phyloP scores from a whole-genome alignment of 352 stramenopile species.

The Discostella stelligera region DNA sequence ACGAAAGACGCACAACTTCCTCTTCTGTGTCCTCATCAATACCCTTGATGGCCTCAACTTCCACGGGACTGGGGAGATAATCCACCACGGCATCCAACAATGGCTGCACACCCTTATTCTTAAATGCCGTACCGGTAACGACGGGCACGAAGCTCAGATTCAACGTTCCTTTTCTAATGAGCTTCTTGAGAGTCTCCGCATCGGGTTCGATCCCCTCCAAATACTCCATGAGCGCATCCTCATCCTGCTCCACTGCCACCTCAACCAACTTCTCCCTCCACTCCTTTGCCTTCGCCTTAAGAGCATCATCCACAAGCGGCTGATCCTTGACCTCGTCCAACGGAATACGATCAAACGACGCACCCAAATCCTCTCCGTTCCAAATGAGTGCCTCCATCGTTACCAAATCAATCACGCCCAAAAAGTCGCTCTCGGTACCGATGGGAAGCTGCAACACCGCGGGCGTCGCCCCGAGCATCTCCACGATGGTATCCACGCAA shows the following conservation, averaged over 20 bases:
- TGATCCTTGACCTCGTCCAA: constrained; percentile 83
- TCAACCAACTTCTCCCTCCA: constrained; percentile 86
- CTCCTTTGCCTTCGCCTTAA: constrained; percentile 83
- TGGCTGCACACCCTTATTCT: constrained; percentile 90
- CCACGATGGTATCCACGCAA: constrained; percentile 87
- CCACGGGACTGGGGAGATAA: constrained; percentile 91
- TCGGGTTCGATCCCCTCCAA: constrained; percentile 82
- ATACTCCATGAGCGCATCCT: constrained; percentile 87
- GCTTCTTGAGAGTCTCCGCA: constrained; percentile 77
- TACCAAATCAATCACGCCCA: constrained; percentile 86
- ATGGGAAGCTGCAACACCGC: constrained; percentile 87
- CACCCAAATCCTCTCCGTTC: constrained; percentile 86
- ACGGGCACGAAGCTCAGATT: constrained; percentile 83
- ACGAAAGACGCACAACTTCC: constrained; percentile 65
- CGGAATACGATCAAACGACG: constrained; percentile 84
- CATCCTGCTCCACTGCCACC: constrained; percentile 86
- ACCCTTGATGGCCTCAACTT: constrained; percentile 86
- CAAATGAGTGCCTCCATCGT: constrained; percentile 85
- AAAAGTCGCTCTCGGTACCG: constrained; percentile 83
- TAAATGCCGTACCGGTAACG: constrained; percentile 87
- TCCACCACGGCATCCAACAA: constrained; percentile 88
- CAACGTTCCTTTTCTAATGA: constrained; percentile 85
- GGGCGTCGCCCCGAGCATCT: constrained; percentile 82
- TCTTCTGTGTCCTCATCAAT: constrained; percentile 69
- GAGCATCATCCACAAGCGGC: constrained; percentile 79